Evolutionary conservation across 83 land plant species (phyloP), one percentile per base, ranked within the genome.

Genomic region (Diphasiastrum complanatum): DNA sequence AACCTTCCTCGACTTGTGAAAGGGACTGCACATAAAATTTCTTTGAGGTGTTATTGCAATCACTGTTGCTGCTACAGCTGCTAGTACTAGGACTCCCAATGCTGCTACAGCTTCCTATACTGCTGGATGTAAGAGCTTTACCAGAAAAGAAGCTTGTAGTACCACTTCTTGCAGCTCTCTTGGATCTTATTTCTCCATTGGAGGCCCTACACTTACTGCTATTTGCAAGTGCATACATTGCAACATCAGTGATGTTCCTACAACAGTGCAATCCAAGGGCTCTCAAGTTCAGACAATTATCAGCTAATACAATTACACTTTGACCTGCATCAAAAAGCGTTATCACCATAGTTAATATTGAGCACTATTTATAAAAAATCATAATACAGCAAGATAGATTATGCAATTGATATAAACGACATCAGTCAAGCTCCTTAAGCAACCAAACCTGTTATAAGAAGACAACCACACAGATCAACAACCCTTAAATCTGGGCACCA

Each of bases 301-400:
- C 95, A 26, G 99, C 97, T 65, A 95, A 51, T n/a, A 86, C 96
- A 60, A 95, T 69, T 37, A 95, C 97, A 60, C 97, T 89, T 20
- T 71, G 81, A 79, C 89, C 99, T 95, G 89, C 70, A 75, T 30
- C 4, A 22, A 0, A 38, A 28, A 5, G 31, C 26, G n/a, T 20
- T 29, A 57, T 36, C 35, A 31, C 23, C 54, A 4, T 52, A 50
- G 67, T 23, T n/a, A 54, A 27, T 26, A 20, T 5, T 6, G 22
- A 5, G 18, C 41, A 36, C n/a, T 8, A 40, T 11, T 48, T 20
- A 31, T 27, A 1, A 2, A 29, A 45, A 37, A 41, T 2, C 45
- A 33, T 6, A 27, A 19, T 14, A 11, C 18, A 40, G 24, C 5
- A 34, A 40, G 12, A 8, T 14, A 37, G 47, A 59, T 11, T 19